Conservation (phyloP, 805 yeast genomes). For the Jamesozyma piceae region DNA sequence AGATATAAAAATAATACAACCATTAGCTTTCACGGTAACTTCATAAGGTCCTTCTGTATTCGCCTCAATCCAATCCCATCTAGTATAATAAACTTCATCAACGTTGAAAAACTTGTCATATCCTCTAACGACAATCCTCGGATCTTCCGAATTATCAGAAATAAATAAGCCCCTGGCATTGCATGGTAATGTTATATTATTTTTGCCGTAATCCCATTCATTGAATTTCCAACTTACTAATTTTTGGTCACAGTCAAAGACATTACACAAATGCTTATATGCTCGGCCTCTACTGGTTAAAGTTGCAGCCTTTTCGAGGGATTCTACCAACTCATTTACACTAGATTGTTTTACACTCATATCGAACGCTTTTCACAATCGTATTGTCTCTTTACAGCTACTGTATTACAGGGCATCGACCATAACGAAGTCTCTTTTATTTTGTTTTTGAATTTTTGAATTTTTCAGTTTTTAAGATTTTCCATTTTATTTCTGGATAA, state of each 20-base stretch:
- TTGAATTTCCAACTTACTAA: slow-evolving; percentile 66
- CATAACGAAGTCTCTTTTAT: not conserved
- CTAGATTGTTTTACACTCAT: not conserved
- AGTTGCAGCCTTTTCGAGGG: slow-evolving; percentile 17
- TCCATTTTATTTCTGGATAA: not conserved
- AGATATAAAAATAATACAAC: slow-evolving; percentile 79
- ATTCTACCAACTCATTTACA: slow-evolving; percentile 8
- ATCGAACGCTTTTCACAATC: no score
- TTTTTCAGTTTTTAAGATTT: no score
- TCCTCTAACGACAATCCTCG: slow-evolving; percentile 64
- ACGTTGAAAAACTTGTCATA: slow-evolving; percentile 90
- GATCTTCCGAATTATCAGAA: slow-evolving; percentile 27
- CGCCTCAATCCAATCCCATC: slow-evolving; percentile 36
- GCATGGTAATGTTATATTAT: slow-evolving; percentile 49
- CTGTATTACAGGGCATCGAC: not conserved
- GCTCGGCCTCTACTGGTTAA: slow-evolving; percentile 29
- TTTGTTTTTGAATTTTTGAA: no score
- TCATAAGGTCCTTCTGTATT: slow-evolving; percentile 68
- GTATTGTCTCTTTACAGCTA: not conserved
- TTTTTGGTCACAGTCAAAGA: slow-evolving; percentile 19
- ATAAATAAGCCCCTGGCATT: slow-evolving; percentile 80
- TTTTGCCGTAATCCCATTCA: slow-evolving; percentile 76
- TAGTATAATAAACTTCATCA: slow-evolving; percentile 50
- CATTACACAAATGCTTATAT: slow-evolving; percentile 20
- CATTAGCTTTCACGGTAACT: slow-evolving; percentile 81